Conservation (phyloP, 164 flowering plant species). For the Buxus sempervirens region DNA sequence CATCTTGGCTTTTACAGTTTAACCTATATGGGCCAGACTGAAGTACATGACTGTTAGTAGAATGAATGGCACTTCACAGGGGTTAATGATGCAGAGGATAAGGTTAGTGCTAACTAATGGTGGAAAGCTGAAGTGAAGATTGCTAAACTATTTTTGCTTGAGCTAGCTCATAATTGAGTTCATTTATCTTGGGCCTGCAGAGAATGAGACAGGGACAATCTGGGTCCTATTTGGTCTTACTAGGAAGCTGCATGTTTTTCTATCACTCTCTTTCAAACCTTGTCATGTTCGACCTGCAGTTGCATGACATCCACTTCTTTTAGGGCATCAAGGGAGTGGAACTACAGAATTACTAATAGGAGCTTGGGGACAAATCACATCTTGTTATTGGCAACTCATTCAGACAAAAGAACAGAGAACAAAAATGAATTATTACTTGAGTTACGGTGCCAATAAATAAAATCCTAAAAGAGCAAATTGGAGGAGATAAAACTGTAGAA, state of each 20-base stretch:
- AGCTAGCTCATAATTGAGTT: neutral
- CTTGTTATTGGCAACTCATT: too few relatives aligned
- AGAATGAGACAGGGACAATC: slow-evolving; percentile 12
- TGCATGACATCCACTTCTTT: slow-evolving; percentile 7
- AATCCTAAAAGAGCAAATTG: neutral
- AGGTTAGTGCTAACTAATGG: neutral
- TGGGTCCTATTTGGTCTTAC: slow-evolving; percentile 17
- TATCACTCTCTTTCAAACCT: neutral
- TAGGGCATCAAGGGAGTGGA: slow-evolving; percentile 10
- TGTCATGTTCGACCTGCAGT: slow-evolving; percentile 11
- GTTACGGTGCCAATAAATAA: too few relatives aligned
- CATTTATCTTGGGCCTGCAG: slow-evolving; percentile 5
- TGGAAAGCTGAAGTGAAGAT: slow-evolving; percentile 5
- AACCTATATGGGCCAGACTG: slow-evolving; percentile 20
- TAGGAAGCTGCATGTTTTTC: neutral
- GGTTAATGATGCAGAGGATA: slow-evolving; percentile 3
- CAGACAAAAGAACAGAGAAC: too few relatives aligned
- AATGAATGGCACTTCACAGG: slow-evolving; percentile 7
- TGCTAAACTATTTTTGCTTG: neutral
- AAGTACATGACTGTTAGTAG: slow-evolving; percentile 14
- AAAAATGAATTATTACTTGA: too few relatives aligned
- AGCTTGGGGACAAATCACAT: too few relatives aligned
- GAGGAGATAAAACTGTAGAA: too few relatives aligned
- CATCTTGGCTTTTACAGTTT: slow-evolving; percentile 10
- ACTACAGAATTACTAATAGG: slow-evolving; percentile 14